Conservation (phyloP, 805 yeast species). For the Millerozyma acaciae region DNA sequence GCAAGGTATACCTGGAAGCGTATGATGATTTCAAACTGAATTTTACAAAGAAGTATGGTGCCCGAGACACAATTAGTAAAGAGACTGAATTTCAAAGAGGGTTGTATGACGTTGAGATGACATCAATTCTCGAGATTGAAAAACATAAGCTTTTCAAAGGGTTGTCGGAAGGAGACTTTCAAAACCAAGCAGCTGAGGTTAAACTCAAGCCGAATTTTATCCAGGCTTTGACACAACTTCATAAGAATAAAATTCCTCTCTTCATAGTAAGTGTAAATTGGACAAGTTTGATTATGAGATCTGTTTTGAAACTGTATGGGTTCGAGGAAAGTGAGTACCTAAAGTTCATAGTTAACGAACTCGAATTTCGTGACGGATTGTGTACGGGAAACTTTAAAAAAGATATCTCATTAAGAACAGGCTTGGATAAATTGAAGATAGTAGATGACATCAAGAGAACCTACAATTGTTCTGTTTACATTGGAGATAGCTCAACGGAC, state of each 20-base stretch:
- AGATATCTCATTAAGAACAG: conserved; percentile 41
- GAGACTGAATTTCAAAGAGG: conserved; percentile 47
- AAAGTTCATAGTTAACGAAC: conserved; percentile 47
- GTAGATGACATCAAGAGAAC: conserved; percentile 11
- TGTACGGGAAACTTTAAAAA: conserved; percentile 24
- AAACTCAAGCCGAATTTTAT: conserved; percentile 37
- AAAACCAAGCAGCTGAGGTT: conserved; percentile 32
- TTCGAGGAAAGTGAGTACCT: conserved; percentile 16
- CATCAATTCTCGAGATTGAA: conserved; percentile 44
- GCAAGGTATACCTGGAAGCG: conserved; percentile 37
- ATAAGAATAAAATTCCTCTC: conserved; percentile 27
- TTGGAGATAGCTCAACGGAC: conserved; percentile 67
- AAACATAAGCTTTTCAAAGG: conserved; percentile 39
- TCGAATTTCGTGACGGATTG: conserved; percentile 29
- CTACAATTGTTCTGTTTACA: conserved; percentile 32
- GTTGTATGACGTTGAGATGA: conserved; percentile 42
- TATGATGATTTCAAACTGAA: conserved; percentile 26
- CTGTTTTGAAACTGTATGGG: conserved; percentile 21
- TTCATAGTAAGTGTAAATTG: conserved; percentile 58
- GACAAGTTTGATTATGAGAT: conserved; percentile 48
- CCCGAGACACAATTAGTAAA: conserved; percentile 27
- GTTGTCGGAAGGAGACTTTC: conserved; percentile 27
- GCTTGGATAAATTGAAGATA: conserved; percentile 44
- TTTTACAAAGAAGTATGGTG: conserved; percentile 17
- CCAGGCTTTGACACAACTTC: conserved; percentile 24